Conservation (phyloP, 139 green algal genomes). For the Coccomyxa sp. region DNA sequence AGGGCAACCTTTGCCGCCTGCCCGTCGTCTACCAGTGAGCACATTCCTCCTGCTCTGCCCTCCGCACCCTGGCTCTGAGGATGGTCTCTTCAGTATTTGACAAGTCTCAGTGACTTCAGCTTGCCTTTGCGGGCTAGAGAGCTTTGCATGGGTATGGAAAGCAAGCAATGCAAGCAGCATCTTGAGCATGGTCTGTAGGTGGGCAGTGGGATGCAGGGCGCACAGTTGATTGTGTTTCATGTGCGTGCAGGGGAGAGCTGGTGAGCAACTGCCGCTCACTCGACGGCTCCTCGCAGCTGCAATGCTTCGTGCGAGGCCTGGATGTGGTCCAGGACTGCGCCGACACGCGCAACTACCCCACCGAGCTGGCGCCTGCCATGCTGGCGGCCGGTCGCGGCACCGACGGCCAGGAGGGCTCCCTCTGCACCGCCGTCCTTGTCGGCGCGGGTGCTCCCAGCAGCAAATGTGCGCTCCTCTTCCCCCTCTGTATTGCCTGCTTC, state of each 20-base stretch:
- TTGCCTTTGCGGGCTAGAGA: too few species aligned
- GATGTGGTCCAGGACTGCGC: not conserved
- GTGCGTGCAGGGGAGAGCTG: not conserved
- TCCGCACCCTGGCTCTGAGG: too few species aligned
- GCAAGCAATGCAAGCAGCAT: too few species aligned
- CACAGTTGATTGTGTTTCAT: too few species aligned
- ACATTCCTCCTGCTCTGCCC: too few species aligned
- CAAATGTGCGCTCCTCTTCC: not conserved
- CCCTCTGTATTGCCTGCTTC: not conserved
- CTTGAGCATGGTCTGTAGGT: too few species aligned
- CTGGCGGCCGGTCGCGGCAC: not conserved
- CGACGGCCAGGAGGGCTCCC: not conserved
- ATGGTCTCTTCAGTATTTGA: too few species aligned
- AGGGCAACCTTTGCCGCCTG: not conserved
- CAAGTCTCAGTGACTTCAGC: too few species aligned
- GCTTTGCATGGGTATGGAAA: too few species aligned
- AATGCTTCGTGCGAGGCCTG: conserved; percentile 4
- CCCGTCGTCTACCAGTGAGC: conserved; percentile 5
- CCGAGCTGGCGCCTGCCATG: not conserved
- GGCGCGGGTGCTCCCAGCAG: not conserved
- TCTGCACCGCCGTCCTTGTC: not conserved
- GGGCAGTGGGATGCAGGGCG: too few species aligned
- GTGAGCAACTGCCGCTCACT: not conserved
- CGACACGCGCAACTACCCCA: not conserved
- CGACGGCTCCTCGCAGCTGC: not conserved